These are phyloP conservation scores for Schizophyllum amplum DNA, from an alignment of 1,284 basidiomycete genomes.

Conservation along the genomic window DNA sequence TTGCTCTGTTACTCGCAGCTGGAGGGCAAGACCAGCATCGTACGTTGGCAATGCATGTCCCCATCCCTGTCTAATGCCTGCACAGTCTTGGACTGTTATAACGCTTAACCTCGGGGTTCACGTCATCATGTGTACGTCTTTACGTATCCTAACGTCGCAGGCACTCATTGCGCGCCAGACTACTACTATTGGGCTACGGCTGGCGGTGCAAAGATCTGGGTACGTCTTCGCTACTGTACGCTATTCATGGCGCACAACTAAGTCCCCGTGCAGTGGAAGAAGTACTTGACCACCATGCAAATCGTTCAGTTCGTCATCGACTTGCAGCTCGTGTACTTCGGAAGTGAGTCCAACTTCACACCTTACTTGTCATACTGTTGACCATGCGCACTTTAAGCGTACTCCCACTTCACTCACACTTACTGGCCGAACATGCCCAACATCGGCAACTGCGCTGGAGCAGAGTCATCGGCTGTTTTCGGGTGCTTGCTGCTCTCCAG, in stretches of 20 bases:
- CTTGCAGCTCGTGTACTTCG: slow-evolving; percentile 85
- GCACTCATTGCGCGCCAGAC: slow-evolving; percentile 39
- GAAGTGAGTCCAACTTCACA: slow-evolving; percentile 54
- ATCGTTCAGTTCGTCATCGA: slow-evolving; percentile 94
- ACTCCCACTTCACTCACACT: slow-evolving; percentile 69
- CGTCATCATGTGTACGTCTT: slow-evolving; percentile 89
- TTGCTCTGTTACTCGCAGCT: slow-evolving; percentile 92
- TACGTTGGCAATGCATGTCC: slow-evolving; percentile 28
- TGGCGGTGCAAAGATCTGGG: slow-evolving; percentile 93
- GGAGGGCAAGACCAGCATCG: slow-evolving; percentile 86
- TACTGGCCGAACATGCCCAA: slow-evolving; percentile 57
- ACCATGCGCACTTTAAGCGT: slow-evolving; percentile 46
- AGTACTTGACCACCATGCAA: slow-evolving; percentile 92
- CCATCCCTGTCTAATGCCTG: slow-evolving; percentile 1
- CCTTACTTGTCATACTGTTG: slow-evolving; percentile 4
- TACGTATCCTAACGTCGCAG: not conserved
- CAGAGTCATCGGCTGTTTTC: slow-evolving; percentile 81
- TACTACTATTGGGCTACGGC: slow-evolving; percentile 98
- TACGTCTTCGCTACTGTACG: slow-evolving; percentile 24
- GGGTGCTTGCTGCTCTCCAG: slow-evolving; percentile 84
- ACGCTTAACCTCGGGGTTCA: slow-evolving; percentile 90
- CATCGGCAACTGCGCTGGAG: slow-evolving; percentile 80
- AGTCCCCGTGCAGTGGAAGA: slow-evolving; percentile 75
- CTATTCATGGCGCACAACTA: slow-evolving; percentile 7
- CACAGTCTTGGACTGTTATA: slow-evolving; percentile 94